A percentile compares a stretch with the other conserved stretches of the same genome.
phyloP scores from a whole-genome alignment of 345 rosid genomes.

The Pelargonium nanum region DNA sequence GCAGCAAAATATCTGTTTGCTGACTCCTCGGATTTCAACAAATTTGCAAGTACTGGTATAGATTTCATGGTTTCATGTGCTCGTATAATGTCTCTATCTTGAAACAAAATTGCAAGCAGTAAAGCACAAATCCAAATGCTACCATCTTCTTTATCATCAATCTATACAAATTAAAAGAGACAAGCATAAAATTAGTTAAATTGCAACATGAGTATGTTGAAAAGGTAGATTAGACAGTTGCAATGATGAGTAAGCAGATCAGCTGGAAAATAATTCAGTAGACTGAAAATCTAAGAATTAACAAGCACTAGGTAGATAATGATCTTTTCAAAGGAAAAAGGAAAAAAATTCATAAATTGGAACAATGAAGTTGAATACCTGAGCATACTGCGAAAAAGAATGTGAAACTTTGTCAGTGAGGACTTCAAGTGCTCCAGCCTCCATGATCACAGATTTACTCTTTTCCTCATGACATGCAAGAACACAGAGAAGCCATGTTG shows the following conservation, averaged over 20 bases:
- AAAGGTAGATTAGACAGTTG: background rate
- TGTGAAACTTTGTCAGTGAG: slow-evolving; percentile 66
- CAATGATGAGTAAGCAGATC: background rate
- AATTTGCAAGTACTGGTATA: slow-evolving; percentile 75
- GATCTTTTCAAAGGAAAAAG: background rate
- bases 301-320: background rate
- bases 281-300: background rate
- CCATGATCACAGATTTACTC: slow-evolving; percentile 71
- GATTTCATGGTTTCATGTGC: slow-evolving; percentile 85
- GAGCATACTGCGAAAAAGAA: slow-evolving; percentile 42
- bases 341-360: background rate
- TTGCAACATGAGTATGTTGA: background rate
- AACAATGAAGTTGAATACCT: slow-evolving; percentile 37
- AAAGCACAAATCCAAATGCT: slow-evolving; percentile 92
- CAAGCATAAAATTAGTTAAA: background rate
- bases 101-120: slow-evolving; percentile 81
- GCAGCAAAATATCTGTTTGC: slow-evolving; percentile 95
- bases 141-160: slow-evolving; percentile 74
- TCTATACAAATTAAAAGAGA: slow-evolving; percentile 37
- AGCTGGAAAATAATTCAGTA: background rate
- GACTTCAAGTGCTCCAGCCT: slow-evolving; percentile 83
- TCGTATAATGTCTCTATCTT: slow-evolving; percentile 93
- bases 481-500: slow-evolving; percentile 81
- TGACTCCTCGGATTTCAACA: slow-evolving; percentile 84
- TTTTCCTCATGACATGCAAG: slow-evolving; percentile 88